These are phyloP conservation scores for Blastocystis sp. DNA, from an alignment of 352 stramenopile genomes.

Conservation along the genomic window DNA sequence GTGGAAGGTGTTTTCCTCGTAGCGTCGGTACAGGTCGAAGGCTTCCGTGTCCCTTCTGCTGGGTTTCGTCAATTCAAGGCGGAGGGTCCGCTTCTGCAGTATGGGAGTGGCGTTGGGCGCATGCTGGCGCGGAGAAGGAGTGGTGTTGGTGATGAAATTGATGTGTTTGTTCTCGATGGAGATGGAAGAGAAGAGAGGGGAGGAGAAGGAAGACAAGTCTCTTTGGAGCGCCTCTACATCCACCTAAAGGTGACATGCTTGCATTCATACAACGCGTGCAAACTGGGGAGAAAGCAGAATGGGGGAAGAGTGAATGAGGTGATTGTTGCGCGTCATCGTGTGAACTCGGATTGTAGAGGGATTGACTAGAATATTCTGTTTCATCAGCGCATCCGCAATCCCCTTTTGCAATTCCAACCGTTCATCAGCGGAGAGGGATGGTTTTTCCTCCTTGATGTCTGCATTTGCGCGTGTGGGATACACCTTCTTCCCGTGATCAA, in stretches of 20 bases:
- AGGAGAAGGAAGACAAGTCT: too few relatives aligned
- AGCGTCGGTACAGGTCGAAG: slow-evolving; percentile 13
- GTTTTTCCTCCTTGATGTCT: not conserved
- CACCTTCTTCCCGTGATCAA: slow-evolving; percentile 9
- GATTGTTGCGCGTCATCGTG: too few relatives aligned
- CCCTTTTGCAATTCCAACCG: not conserved
- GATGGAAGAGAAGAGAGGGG: not conserved
- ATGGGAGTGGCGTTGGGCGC: not conserved
- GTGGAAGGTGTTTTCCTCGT: not conserved
- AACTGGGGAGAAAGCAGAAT: not conserved
- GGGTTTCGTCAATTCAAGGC: not conserved
- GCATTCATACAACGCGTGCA: too few relatives aligned
- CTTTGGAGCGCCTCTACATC: too few relatives aligned
- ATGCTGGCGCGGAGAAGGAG: not conserved
- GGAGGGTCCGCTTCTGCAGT: not conserved
- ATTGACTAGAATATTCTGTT: not conserved
- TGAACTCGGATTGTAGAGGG: too few relatives aligned
- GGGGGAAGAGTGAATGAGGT: too few relatives aligned
- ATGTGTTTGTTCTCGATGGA: slow-evolving; percentile 6
- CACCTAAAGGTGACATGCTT: too few relatives aligned
- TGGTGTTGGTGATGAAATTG: not conserved
- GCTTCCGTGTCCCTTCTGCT: not conserved
- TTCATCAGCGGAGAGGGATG: not conserved
- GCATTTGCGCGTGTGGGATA: not conserved
- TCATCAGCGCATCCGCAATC: not conserved